phyloP scores from a whole-genome alignment of 1,139 yeast genomes.

The Blastobotrys niveus region DNA sequence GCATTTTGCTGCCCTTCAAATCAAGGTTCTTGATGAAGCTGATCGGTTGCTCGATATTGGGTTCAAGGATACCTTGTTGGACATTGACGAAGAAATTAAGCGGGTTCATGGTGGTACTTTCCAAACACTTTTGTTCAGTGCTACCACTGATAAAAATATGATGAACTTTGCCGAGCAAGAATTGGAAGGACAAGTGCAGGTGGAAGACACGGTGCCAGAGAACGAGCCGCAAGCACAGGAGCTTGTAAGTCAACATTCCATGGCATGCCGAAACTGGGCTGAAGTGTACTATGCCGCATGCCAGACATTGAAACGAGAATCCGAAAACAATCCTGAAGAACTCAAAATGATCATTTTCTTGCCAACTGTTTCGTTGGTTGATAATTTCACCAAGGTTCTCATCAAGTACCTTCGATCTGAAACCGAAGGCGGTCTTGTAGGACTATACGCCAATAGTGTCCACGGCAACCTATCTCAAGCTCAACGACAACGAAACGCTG shows the following conservation, averaged over 20 bases:
- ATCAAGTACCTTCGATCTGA: slow-evolving; percentile 20
- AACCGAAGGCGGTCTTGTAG: too few relatives aligned
- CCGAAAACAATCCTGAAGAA: slow-evolving; percentile 30
- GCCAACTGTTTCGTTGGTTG: slow-evolving; percentile 70
- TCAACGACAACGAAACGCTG: slow-evolving; percentile 54
- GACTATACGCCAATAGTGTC: slow-evolving; percentile 34
- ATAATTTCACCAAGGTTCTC: slow-evolving; percentile 44
- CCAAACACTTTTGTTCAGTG: slow-evolving; percentile 76
- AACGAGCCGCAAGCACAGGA: slow-evolving; percentile 75
- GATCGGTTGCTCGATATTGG: slow-evolving; percentile 76
- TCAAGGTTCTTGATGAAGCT: slow-evolving; percentile 82
- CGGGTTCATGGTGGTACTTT: slow-evolving; percentile 21
- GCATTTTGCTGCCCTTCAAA: slow-evolving; percentile 50
- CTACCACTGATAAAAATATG: slow-evolving; percentile 73
- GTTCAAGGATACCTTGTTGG: slow-evolving; percentile 57
- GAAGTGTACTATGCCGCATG: slow-evolving; percentile 33
- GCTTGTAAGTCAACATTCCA: slow-evolving; percentile 62
- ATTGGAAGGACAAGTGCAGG: slow-evolving; percentile 54
- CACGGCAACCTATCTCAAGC: slow-evolving; percentile 73
- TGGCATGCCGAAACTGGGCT: slow-evolving; percentile 44
- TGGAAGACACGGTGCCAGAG: slow-evolving; percentile 69
- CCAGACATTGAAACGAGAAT: slow-evolving; percentile 23
- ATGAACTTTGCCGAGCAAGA: slow-evolving; percentile 57
- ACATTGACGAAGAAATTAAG: slow-evolving; percentile 47
- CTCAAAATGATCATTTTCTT: slow-evolving; percentile 79